Conservation (phyloP, 371 early-diverging fungal genomes). For the Blastocladiella emersonii region DNA sequence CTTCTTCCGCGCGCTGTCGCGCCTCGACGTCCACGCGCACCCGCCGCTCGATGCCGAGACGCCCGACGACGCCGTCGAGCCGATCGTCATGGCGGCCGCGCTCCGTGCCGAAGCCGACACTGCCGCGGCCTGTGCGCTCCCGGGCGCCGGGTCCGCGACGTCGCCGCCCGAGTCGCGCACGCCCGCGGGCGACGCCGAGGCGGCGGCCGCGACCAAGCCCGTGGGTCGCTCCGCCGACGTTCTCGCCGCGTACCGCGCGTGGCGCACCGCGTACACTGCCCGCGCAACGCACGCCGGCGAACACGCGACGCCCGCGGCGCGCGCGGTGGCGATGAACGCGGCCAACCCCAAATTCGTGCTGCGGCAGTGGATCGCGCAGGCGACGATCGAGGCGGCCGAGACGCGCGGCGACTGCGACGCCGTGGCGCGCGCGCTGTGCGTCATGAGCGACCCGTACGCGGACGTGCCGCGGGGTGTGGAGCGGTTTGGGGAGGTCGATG, state of each 20-base stretch:
- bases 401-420: constrained; percentile 16
- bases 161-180: not conserved
- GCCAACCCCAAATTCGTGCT: constrained; percentile 56
- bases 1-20: constrained; percentile 50
- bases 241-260: constrained; percentile 4
- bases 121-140: not conserved
- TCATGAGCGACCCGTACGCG: constrained; percentile 40
- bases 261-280: constrained; percentile 8
- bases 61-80: not conserved
- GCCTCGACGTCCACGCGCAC: constrained; percentile 15
- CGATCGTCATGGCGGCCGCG: not conserved
- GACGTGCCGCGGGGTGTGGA: constrained; percentile 14
- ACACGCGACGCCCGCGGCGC: constrained; percentile 7
- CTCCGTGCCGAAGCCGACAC: not conserved
- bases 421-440: constrained; percentile 35
- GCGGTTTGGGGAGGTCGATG: constrained; percentile 8
- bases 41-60: not conserved
- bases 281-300: constrained; percentile 6
- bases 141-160: not conserved
- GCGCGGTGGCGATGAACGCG: constrained; percentile 35
- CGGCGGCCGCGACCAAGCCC: not conserved
- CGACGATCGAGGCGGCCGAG: constrained; percentile 34
- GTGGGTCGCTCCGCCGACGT: not conserved
- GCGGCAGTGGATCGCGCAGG: constrained; percentile 58
- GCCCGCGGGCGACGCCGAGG: not conserved